A percentile compares a stretch with the other conserved stretches of the same genome.
Conservation (phyloP, 805 yeast species). For the Torulaspora franciscae region DNA sequence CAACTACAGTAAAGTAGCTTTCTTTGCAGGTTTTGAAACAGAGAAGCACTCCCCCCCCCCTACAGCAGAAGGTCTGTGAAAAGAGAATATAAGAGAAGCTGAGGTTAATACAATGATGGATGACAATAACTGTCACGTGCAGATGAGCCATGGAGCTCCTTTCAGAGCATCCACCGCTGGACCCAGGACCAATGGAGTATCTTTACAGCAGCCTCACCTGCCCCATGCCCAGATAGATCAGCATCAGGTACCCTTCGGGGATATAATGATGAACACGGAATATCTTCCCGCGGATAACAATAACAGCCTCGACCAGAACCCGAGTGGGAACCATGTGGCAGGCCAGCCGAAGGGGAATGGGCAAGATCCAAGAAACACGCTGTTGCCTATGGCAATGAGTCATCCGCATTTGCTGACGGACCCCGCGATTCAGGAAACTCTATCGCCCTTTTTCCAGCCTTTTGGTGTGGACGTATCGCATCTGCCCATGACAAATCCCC, state of each 20-base stretch:
- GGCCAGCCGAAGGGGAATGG: not conserved
- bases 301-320: not conserved
- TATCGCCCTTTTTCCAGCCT: constrained; percentile 43
- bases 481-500: constrained; percentile 44
- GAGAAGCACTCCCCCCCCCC: not conserved
- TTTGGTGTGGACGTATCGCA: constrained; percentile 43
- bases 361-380: constrained; percentile 2
- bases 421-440: constrained; percentile 34
- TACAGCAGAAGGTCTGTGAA: not conserved
- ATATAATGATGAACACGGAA: constrained; percentile 4
- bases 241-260: constrained; percentile 1
- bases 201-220: not conserved
- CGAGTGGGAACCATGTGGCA: not conserved
- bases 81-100: not conserved
- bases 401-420: constrained; percentile 31
- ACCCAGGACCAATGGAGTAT: not conserved
- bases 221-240: not conserved
- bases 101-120: not conserved
- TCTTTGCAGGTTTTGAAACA: not conserved
- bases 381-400: constrained; percentile 6
- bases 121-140: constrained; percentile 6
- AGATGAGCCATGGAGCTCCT: not conserved
- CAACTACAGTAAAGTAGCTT: not conserved
- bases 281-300: constrained; percentile 1
- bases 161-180: not conserved